Conservation (phyloP, 345 rosid genomes). For the Populus ilicifolia region DNA sequence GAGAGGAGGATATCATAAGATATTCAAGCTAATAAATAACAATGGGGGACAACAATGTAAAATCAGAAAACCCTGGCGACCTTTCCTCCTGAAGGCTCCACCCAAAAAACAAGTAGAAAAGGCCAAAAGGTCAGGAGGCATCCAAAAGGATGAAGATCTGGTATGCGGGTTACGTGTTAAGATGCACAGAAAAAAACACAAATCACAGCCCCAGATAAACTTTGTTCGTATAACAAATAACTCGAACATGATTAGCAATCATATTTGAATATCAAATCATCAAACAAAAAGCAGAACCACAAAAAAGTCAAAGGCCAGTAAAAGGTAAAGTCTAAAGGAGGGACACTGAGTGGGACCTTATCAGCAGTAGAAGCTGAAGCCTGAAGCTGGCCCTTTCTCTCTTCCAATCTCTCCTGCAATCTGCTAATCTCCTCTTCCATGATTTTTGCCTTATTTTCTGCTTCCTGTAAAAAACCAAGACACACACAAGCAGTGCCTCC, state of each 20-base stretch:
- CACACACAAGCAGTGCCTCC: conserved; percentile 47
- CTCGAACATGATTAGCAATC: conserved; percentile 5
- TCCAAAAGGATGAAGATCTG: conserved; percentile 17
- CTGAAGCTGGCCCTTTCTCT: conserved; percentile 54
- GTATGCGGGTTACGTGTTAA: conserved; percentile 1
- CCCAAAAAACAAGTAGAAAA: conserved; percentile 25
- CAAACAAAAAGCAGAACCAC: not conserved
- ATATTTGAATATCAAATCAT: conserved; percentile 13
- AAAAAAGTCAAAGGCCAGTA: not conserved
- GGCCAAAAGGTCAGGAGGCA: conserved; percentile 16
- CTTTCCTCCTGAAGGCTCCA: conserved; percentile 30
- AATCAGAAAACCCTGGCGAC: not conserved
- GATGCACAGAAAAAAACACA: conserved; percentile 7
- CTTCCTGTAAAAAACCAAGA: conserved; percentile 49
- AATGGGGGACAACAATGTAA: conserved; percentile 8
- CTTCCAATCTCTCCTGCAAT: conserved; percentile 53
- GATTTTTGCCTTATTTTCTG: conserved; percentile 61
- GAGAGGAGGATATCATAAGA: not conserved
- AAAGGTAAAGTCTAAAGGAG: not conserved
- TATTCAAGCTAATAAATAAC: conserved; percentile 2
- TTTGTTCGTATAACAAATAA: not conserved
- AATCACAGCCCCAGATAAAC: conserved; percentile 10
- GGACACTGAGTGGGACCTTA: conserved; percentile 46
- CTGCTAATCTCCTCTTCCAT: conserved; percentile 57
- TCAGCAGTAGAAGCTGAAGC: conserved; percentile 63